phyloP scores from a whole-genome alignment of 2,329 filamentous ascomycete genomes.

The Colletotrichum australisinense region DNA sequence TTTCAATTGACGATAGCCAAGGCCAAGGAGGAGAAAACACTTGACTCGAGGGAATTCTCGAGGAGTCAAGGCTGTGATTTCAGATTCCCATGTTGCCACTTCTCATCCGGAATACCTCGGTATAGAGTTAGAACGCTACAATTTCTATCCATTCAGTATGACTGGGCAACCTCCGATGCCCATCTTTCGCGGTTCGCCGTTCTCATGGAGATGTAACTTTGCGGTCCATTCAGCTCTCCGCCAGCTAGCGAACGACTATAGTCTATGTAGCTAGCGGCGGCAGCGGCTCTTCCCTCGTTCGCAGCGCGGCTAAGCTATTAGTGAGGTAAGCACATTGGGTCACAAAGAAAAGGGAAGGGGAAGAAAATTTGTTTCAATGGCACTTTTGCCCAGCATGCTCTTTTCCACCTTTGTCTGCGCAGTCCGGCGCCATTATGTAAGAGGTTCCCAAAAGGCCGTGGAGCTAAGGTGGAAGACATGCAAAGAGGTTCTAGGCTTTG shows the following conservation, averaged over 20 bases:
- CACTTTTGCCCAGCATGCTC: neutral
- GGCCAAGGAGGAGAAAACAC: neutral
- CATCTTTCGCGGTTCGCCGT: slow-evolving; percentile 3
- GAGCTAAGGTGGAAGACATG: neutral
- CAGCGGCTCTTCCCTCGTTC: neutral
- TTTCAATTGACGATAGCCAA: neutral
- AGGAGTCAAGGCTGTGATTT: neutral
- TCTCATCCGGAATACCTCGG: neutral
- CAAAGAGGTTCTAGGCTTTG: neutral
- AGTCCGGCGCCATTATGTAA: slow-evolving; percentile 18
- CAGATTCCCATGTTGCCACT: neutral
- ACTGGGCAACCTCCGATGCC: neutral
- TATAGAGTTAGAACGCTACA: neutral
- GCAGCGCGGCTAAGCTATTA: neutral
- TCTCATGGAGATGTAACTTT: slow-evolving; percentile 16
- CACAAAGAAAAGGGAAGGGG: neutral
- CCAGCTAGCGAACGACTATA: neutral
- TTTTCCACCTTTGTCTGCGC: neutral
- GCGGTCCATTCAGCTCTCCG: neutral
- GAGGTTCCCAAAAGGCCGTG: neutral
- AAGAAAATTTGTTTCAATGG: neutral
- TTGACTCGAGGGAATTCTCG: neutral
- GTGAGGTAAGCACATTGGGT: neutral
- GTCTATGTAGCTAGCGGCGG: neutral
- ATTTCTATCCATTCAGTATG: neutral